A percentile compares a stretch with the other conserved stretches of the same genome.
Conservation (phyloP, 257 asterid genomes). For the Nicotiana paniculata region DNA sequence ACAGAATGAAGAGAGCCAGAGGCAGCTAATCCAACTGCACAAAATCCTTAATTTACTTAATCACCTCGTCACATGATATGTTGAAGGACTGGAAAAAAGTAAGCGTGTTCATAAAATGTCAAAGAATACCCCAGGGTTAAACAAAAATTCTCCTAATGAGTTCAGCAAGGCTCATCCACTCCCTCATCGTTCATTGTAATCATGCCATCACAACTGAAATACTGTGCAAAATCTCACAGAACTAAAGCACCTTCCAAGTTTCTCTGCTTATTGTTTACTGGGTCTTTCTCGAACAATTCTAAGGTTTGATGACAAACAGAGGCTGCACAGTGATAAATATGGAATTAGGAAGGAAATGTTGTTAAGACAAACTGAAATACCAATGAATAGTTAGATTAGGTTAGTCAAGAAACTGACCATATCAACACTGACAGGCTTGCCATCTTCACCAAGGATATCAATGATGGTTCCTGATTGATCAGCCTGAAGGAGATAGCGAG, state of each 20-base stretch:
- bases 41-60: neutral
- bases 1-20: neutral
- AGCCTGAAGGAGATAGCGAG: slow-evolving; percentile 34
- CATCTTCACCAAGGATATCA: slow-evolving; percentile 66
- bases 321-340: slow-evolving; percentile 43
- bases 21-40: neutral
- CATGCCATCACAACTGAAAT: neutral
- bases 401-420: slow-evolving; percentile 42
- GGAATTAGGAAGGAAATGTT: slow-evolving; percentile 6
- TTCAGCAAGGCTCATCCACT: neutral
- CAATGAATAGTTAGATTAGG: neutral
- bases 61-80: neutral
- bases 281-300: slow-evolving; percentile 17
- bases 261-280: slow-evolving; percentile 11
- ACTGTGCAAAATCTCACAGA: neutral
- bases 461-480: slow-evolving; percentile 68
- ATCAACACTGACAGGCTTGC: slow-evolving; percentile 75
- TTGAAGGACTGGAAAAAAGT: neutral
- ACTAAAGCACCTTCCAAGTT: neutral
- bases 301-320: slow-evolving; percentile 66
- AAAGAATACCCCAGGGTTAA: neutral
- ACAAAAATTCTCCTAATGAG: neutral
- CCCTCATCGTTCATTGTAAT: neutral
- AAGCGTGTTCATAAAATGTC: neutral
- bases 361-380: neutral